Base-by-base conservation (phyloP, 495 filamentous ascomycete genomes). In the Aspergillus steynii region DNA sequence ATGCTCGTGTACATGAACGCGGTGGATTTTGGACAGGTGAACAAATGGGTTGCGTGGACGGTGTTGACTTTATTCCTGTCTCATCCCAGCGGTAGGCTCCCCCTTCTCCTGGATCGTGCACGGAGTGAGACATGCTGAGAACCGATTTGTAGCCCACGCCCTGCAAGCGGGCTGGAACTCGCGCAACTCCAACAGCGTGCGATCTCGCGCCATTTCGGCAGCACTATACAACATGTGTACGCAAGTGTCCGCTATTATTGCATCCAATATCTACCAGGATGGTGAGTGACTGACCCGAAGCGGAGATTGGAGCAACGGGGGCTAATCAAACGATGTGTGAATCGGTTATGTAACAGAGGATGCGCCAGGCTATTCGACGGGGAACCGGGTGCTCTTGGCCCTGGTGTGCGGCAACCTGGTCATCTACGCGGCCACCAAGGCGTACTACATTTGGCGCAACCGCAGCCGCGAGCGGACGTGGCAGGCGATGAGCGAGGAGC, bases 1-100 rank as follows among this genome's bases (percentile, higher is more conserved):
- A 82, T 86, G 50, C 58, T 90, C 0, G 71, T 88, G 3, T 86
- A 77, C 61, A 64, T 88, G 47, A 73, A 79, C 42, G 73, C 75
- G 1, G 73, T 78, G 10, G 75, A 85, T 64, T 73, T 77, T 12
- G 70, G 69, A 1, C 61, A 71, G 1, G 74, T 67, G 1, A 80
- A 77, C 56, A 79, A 77, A 63, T 88, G 86, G 86, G 60, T 78
- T 4, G 79, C 81, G 3, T 90, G 79, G 65, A 72, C 71, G 0
- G 77, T 88, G 20, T 82, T 85, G 50, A 86, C 82, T 4, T 32
- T 88, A 29, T 72, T 90, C 8, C 75, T 89, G 7, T 73, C 74
- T 14, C 85, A 83, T 27, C 86, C 86, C 0, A 83, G 81, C 55
- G 73, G 85, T 86, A 69, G 70, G 63, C n/a, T 20, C 2, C 53